Base-by-base conservation (phyloP, 768 basidiomycete species). In the Lentinula sp. region DNA sequence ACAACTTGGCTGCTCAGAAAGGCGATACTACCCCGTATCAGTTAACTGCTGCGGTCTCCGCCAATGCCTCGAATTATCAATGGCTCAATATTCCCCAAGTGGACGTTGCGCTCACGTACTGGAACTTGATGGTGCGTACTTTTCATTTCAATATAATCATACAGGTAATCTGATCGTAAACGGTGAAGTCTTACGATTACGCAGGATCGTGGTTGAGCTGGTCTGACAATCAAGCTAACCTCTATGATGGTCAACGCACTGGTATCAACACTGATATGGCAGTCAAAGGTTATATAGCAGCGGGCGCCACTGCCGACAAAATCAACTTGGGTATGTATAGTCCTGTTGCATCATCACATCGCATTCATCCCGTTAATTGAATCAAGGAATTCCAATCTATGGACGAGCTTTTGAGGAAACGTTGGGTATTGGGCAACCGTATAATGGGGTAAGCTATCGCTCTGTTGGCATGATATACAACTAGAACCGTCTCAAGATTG, bases 351-450 rank as follows among this genome's bases (percentile, higher is more conserved):
- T 13, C 21, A 31, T 15, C 45, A 15, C 2, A 13, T 16, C 5
- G 8, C n/a, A 16, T 57, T 11, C 21, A 11, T 61, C 40, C 28
- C 52, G 9, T 21, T 42, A 21, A 21, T 43, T 39, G n/a, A 31
- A 13, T 50, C 46, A 48, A 80, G 86, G 90, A 57, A 87, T 93
- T 69, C 92, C 92, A 3, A 76, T 92, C 3, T 94, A 93, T 66
- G 91, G 91, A 0, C 85, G 86, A 65, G 84, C 86, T 1, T 94
- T 93, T 67, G 85, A 89, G 67, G 74, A 82, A 35, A 93, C 91
- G 0, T 66, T 69, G 39, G 87, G 88, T 5, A 75, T 92, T 61
- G 89, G 89, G 5, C 73, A 79, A 43, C 70, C 89, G 3, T 94
- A 86, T 74, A 82, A 69, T 32, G 89, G 90, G 13, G 85, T 88